phyloP scores from a whole-genome alignment of 257 asterid genomes.

The Leonotis leonurus region DNA sequence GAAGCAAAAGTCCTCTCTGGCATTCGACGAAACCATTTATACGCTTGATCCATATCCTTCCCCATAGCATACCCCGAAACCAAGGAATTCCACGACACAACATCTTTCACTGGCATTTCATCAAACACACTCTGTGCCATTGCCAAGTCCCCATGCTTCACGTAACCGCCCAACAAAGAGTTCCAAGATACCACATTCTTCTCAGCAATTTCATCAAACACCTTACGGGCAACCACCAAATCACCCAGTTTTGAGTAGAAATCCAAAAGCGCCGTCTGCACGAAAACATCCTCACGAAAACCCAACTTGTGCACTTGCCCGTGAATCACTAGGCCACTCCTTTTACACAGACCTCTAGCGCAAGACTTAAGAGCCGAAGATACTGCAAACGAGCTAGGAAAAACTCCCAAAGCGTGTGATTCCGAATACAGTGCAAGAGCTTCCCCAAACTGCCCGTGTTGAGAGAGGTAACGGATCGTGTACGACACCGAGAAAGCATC shows the following conservation, averaged over 20 bases:
- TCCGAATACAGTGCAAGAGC: slow-evolving; percentile 45
- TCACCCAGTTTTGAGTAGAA: slow-evolving; percentile 66
- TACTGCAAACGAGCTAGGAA: slow-evolving; percentile 58
- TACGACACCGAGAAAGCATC: slow-evolving; percentile 38
- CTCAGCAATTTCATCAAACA: slow-evolving; percentile 52
- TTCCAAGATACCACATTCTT: slow-evolving; percentile 82
- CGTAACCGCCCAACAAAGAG: slow-evolving; percentile 60
- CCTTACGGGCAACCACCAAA: slow-evolving; percentile 50
- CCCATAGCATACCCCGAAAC: slow-evolving; percentile 51
- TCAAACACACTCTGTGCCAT: slow-evolving; percentile 57
- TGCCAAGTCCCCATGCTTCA: slow-evolving; percentile 44
- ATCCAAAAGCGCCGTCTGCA: slow-evolving; percentile 70
- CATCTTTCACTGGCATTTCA: slow-evolving; percentile 68
- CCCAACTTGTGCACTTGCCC: slow-evolving; percentile 61
- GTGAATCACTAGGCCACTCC: slow-evolving; percentile 58
- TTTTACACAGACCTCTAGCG: slow-evolving; percentile 33
- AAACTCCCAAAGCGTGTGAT: slow-evolving; percentile 40
- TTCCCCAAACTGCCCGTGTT: slow-evolving; percentile 48
- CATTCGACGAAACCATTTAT: slow-evolving; percentile 51
- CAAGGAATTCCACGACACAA: slow-evolving; percentile 73
- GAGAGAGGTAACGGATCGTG: slow-evolving; percentile 58
- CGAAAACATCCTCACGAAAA: slow-evolving; percentile 50
- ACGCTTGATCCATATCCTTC: slow-evolving; percentile 57
- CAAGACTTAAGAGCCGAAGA: slow-evolving; percentile 69
- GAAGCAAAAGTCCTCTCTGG: slow-evolving; percentile 63